Percentiles rank a stretch among this genome's conserved stretches.
phyloP scores from a whole-genome alignment of 257 asterid species.

The Verbena officinalis region DNA sequence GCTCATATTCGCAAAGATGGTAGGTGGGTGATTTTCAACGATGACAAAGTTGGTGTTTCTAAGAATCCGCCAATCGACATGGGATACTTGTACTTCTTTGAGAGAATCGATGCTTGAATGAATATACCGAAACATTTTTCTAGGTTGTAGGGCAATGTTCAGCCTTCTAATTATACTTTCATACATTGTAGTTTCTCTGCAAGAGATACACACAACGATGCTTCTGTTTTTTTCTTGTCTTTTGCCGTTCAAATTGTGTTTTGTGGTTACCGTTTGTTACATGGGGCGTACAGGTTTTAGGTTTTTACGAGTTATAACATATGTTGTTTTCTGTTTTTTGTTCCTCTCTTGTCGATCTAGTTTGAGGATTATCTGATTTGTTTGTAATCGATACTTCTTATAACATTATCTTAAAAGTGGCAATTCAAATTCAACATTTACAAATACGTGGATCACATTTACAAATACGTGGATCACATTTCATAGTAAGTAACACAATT shows the following conservation, averaged over 20 bases:
- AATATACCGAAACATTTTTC: constrained; percentile 3
- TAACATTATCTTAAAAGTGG: too few species aligned
- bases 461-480: too few species aligned
- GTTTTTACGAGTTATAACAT: too few species aligned
- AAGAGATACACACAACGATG: not conserved
- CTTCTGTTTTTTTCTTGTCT: not conserved
- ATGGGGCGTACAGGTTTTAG: too few species aligned
- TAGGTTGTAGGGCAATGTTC: constrained; percentile 21
- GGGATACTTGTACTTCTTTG: constrained; percentile 94
- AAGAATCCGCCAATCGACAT: constrained; percentile 87
- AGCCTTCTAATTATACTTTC: not conserved
- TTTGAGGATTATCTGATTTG: too few species aligned
- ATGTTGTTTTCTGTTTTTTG: too few species aligned
- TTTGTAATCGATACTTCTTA: too few species aligned
- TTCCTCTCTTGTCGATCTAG: too few species aligned
- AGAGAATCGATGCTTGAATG: constrained; percentile 63
- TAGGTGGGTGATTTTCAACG: constrained; percentile 92
- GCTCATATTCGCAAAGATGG: constrained; percentile 88
- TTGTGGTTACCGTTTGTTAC: too few species aligned
- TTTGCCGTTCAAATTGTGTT: not conserved
- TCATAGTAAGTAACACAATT: too few species aligned
- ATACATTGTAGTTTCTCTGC: not conserved
- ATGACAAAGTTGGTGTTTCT: constrained; percentile 83
- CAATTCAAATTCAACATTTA: too few species aligned
- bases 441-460: too few species aligned